Evolutionary conservation across 805 yeast genomes (phyloP).

Genomic region (Lachancea thermotolerans): DNA sequence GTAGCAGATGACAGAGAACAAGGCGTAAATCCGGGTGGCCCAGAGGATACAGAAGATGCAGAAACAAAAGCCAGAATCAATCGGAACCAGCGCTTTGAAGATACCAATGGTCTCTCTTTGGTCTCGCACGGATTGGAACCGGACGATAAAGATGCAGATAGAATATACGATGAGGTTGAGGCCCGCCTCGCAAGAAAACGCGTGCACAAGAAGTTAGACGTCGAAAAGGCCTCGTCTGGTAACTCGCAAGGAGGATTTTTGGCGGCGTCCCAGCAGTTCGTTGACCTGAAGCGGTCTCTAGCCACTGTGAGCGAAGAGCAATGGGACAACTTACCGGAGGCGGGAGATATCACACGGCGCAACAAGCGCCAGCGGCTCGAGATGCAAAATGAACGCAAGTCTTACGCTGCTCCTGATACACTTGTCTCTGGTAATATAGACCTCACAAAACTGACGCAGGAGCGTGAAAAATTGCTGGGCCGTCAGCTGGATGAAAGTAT

Average conservation of each 20-base stretch:
- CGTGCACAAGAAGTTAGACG: constrained; percentile 9
- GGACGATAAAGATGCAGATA: constrained; percentile 76
- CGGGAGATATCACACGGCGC: constrained; percentile 74
- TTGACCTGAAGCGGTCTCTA: constrained; percentile 60
- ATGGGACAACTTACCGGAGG: constrained; percentile 83
- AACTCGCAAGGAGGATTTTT: constrained; percentile 13
- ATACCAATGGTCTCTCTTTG: constrained; percentile 5
- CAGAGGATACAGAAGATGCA: constrained; percentile 1
- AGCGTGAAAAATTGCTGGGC: constrained; percentile 53
- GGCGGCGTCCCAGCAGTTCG: constrained; percentile 48
- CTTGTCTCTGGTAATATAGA: constrained; percentile 39
- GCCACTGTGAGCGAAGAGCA: constrained; percentile 55
- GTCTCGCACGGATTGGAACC: constrained; percentile 31
- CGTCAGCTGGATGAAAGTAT: constrained; percentile 43
- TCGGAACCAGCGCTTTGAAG: constrained; percentile 3
- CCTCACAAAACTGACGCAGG: constrained; percentile 51
- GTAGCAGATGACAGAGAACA: constrained; percentile 25
- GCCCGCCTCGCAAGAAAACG: constrained; percentile 35
- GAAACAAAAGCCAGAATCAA: not conserved
- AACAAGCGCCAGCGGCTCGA: constrained; percentile 66
- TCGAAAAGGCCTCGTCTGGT: constrained; percentile 7
- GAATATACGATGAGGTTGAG: constrained; percentile 62
- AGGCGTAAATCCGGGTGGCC: constrained; percentile 11
- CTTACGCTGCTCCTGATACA: constrained; percentile 78
- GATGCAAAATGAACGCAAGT: constrained; percentile 56